Base-by-base conservation (phyloP, 1,284 basidiomycete species). In the Heterobasidion annosum region DNA sequence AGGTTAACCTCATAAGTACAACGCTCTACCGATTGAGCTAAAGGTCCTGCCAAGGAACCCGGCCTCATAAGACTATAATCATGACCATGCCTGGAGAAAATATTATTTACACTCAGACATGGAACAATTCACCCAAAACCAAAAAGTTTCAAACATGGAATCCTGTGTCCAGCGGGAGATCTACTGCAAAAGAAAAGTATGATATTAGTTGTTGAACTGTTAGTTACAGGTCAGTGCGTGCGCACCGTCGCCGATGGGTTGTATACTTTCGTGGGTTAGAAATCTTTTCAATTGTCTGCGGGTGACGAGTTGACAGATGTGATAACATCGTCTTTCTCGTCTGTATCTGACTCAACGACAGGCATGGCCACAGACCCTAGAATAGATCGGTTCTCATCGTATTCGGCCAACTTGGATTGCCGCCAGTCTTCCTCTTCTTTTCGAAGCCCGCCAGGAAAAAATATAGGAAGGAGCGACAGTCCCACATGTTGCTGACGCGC, bases 1-100 rank as follows among this genome's bases (percentile, higher is more conserved):
- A 58, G 62, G 63, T 58, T 65, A 70, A 64, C 71, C 71, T 63
- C 70, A 73, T 73, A 73, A 73, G 71, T 73, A 73, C 71, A 72
- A 73, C 69, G 71, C 71, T 72, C 71, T 73, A 70, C 71, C 71
- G 69, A 71, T 71, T 73, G 71, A 72, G 71, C 71, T 73, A 73
- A 72, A 70, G 71, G 71, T 71, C 71, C 71, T 40, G 37, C 12
- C 10, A n/a, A 40, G n/a, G 10, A 40, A 12, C 4, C 3, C 0
- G 10, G 37, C 10, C n/a, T 40, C n/a, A n/a, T 40, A 8, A 40
- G 3, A 12, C 0, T 40, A 40, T 40, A 1, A 40, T 9, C 4
- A 1, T 40, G 3, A 40, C n/a, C 7, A 40, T 3, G n/a, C 12
- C 10, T n/a, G 10, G n/a, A 40, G 6, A 10, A 10, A n/a, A 40